Conservation (phyloP, 2,329 filamentous ascomycete species). For the Emergomyces orientalis region DNA sequence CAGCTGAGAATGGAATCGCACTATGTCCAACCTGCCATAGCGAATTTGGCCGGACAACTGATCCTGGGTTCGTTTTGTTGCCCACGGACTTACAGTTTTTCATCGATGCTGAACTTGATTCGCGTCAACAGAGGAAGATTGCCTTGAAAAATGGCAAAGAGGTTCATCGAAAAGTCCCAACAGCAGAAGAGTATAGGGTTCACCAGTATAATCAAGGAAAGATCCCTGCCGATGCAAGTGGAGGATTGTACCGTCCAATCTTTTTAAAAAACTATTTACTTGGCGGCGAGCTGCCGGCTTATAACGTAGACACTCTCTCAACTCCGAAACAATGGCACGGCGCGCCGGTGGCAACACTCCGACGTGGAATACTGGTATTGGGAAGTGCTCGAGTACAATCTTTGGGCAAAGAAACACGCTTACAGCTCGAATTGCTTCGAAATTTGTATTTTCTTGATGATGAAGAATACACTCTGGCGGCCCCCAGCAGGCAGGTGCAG, state of each 20-base stretch:
- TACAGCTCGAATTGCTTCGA: background rate
- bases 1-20: background rate
- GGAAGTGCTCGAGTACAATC: background rate
- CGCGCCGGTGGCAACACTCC: background rate
- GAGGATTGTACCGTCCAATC: background rate
- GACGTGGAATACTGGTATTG: background rate
- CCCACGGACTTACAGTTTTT: background rate
- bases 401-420: background rate
- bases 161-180: background rate
- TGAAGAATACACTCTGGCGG: background rate
- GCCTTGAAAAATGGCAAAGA: background rate
- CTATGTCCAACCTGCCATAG: background rate
- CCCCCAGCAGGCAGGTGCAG: background rate
- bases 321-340: background rate
- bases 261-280: background rate
- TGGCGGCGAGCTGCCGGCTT: background rate
- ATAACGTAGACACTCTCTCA: background rate
- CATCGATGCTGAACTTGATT: background rate
- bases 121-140: background rate
- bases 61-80: background rate
- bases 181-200: background rate
- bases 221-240: background rate
- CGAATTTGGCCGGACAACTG: background rate
- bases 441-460: background rate
- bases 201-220: background rate